Base-by-base conservation (phyloP, 345 rosid genomes). In the Orychophragmus violaceus region DNA sequence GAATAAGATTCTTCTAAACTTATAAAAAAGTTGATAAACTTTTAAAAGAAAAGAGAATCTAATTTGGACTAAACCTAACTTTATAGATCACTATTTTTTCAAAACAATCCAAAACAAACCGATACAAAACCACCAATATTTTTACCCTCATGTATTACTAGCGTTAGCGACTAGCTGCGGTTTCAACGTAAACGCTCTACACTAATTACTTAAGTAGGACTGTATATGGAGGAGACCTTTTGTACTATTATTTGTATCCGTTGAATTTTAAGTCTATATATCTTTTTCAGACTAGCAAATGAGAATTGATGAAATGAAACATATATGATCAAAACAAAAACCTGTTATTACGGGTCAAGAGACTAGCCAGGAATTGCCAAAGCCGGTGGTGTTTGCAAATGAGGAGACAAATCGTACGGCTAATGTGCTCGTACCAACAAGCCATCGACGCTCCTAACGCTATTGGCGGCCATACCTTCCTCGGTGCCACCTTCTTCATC, bases 371-470 rank as follows among this genome's bases (percentile, higher is more conserved):
- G 66, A 84, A 94, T 69, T 90, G 95, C 99, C 95, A 94, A 32
- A 87, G 14, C 36, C 99, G 86, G 65, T 94, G 99, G 69, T 94
- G 74, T 82, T 87, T 94, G 88, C 96, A 82, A 1, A 90, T 79
- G 17, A 94, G 81, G 63, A 94, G 79, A 82, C 96, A 94, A 46
- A 88, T 68, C 28, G 97, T 87, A 58, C 97, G 82, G 45, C 82
- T 72, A 59, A 94, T 77, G 76, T 94, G 99, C 82, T 94, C 99
- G 36, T 94, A 94, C 97, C 99, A 90, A 75, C 93, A 87, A 22
- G 85, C 96, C 29, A 94, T 70, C 5, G 99, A 94, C 11, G 97
- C 84, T n/a, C 92, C 96, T 22, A 94, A 88, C 3, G 89, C 81
- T 55, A 90, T 85, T 3, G 74, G 72, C 6, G 99, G 99, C 96